phyloP scores from a whole-genome alignment of 192 early-diverging fungal genomes.

The Gaertneriomyces sp. region DNA sequence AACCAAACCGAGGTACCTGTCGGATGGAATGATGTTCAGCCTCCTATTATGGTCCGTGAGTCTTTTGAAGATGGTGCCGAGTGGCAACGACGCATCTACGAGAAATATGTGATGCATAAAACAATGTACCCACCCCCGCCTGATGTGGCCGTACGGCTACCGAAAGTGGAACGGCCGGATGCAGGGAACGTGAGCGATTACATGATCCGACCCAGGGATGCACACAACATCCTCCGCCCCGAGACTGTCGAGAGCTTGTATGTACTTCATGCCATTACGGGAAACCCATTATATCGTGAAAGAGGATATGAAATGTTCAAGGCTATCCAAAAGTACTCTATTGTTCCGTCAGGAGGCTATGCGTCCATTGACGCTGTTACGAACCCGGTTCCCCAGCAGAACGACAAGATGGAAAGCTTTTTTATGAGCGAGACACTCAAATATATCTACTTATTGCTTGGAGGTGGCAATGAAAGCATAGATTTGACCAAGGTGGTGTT shows the following conservation, averaged over 20 bases:
- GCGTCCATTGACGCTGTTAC: conserved; percentile 49
- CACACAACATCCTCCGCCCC: conserved; percentile 79
- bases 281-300: conserved; percentile 74
- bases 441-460: conserved; percentile 87
- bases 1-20: conserved; percentile 14
- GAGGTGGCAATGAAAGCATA: conserved; percentile 43
- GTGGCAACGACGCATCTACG: not conserved
- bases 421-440: conserved; percentile 86
- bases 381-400: conserved; percentile 36
- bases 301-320: conserved; percentile 79
- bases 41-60: not conserved
- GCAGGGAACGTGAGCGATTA: conserved; percentile 53
- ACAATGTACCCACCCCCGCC: not conserved
- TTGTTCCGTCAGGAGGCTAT: not conserved
- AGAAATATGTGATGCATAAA: conserved; percentile 13
- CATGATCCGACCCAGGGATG: conserved; percentile 58
- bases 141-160: too few relatives aligned
- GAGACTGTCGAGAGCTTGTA: conserved; percentile 90
- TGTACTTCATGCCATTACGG: conserved; percentile 80
- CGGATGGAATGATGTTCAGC: not conserved
- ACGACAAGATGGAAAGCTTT: conserved; percentile 82
- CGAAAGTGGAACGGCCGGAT: not conserved
- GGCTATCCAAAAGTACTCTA: conserved; percentile 68
- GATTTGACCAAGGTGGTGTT: conserved; percentile 85
- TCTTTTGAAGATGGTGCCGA: too few relatives aligned